Base-by-base conservation (phyloP, 257 asterid species). In the Rubia yunnanensis region DNA sequence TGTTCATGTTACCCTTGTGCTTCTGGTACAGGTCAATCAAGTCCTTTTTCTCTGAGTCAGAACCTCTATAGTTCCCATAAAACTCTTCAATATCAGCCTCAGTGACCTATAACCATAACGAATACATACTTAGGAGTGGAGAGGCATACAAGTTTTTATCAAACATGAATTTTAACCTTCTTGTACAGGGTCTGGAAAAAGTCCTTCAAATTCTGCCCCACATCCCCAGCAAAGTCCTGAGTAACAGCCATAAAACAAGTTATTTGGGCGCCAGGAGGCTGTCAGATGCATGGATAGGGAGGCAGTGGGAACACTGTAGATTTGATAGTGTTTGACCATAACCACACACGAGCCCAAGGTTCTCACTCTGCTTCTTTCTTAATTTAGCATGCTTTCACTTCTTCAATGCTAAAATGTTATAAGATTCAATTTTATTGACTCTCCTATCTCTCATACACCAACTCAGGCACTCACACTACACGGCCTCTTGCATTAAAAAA, bases 1-100 rank as follows among this genome's bases (percentile, higher is more conserved):
- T 87, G 63, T 81, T 88, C 99, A 92, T 92, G 77, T 83, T 84
- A 72, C 99, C 97, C 82, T 84, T 86, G 79, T 75, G 80, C 75
- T 79, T 81, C 68, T 78, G 82, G 81, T 76, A 84, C 20, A 92
- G 81, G 76, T 84, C 92, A 71, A 87, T 79, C 84, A 89, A 83
- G 72, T 89, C 99, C 6, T 81, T 85, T 77, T 76, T 88, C 84
- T 94, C 99, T 0, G 86, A 65, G 39, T 83, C 89, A 10, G 97
- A 88, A 58, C 97, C 97, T 80, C 99, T 83, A 81, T 94, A 94
- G 76, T 76, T 81, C 69, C 92, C 95, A 78, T 86, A 89, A 76
- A 88, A 90, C 87, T 86, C 90, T 74, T 94, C 96, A 73, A 94
- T 86, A 76, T 94, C 99, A 60, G 89, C 86, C 80, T 84, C 95